Percentiles rank a stretch among this genome's conserved stretches.
phyloP scores from a whole-genome alignment of 768 basidiomycete genomes.

The Mycena leptocephala region DNA sequence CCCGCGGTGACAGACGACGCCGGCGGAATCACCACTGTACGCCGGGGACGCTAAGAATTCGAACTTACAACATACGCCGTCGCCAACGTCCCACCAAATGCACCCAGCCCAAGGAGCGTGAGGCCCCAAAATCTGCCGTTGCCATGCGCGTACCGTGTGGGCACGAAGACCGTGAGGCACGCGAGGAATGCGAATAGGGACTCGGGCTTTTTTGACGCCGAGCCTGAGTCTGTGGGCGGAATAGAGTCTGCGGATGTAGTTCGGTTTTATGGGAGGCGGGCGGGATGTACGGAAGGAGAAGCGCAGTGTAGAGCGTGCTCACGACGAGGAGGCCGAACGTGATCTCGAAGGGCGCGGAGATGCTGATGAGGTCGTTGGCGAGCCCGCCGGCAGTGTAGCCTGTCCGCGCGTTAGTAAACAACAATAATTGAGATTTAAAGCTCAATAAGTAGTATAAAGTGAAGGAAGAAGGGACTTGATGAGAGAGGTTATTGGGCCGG shows the following conservation, averaged over 20 bases:
- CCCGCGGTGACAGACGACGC: no score
- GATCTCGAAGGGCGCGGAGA: slow-evolving; percentile 33
- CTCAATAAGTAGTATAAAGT: background rate
- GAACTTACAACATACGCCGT: slow-evolving; percentile 28
- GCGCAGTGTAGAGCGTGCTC: slow-evolving; percentile 17
- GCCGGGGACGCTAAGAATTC: no score
- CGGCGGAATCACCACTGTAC: no score
- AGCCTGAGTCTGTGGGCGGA: background rate
- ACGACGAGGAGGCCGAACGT: slow-evolving; percentile 34
- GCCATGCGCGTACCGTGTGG: slow-evolving; percentile 9
- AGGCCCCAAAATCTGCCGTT: slow-evolving; percentile 23
- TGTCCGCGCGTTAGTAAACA: background rate
- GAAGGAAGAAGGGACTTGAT: background rate
- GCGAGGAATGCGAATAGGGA: slow-evolving; percentile 14
- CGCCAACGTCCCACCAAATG: slow-evolving; percentile 25
- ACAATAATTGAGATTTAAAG: background rate
- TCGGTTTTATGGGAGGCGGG: background rate
- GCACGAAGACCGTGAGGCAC: slow-evolving; percentile 11
- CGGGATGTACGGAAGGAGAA: slow-evolving; percentile 27
- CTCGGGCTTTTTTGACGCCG: background rate
- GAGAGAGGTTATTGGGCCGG: no score
- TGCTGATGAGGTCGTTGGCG: slow-evolving; percentile 7
- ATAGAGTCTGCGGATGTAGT: background rate
- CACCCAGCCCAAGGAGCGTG: slow-evolving; percentile 22
- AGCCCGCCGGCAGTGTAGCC: slow-evolving; percentile 32